Percentiles rank a stretch among this genome's conserved stretches.
Evolutionary conservation across 768 basidiomycete genomes (phyloP).

Genomic region (Lyophyllum shimeji): DNA sequence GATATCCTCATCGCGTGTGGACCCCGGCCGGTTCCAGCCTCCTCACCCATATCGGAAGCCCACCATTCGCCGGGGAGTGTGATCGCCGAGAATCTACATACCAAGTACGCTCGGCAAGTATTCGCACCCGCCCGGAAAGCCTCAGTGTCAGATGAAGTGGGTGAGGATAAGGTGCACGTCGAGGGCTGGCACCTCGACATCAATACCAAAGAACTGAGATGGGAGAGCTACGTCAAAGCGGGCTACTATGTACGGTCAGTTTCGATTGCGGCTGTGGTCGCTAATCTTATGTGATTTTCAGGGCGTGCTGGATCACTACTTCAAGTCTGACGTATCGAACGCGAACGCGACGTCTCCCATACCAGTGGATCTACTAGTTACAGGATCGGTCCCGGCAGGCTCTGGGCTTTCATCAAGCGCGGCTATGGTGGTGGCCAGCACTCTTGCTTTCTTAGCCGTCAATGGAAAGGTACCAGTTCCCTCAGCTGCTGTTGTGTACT

Average conservation of each 20-base stretch:
- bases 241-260: constrained; percentile 67
- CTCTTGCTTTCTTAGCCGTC: constrained; percentile 75
- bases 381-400: constrained; percentile 83
- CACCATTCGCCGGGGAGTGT: constrained; percentile 51
- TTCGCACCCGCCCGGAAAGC: constrained; percentile 53
- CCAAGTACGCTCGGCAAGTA: constrained; percentile 55
- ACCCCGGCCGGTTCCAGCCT: constrained; percentile 32
- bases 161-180: constrained; percentile 37
- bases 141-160: constrained; percentile 20
- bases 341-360: constrained; percentile 35
- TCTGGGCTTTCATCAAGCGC: constrained; percentile 87
- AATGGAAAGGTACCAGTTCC: constrained; percentile 59
- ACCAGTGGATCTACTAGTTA: constrained; percentile 73
- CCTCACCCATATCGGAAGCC: constrained; percentile 19
- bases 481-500: neutral
- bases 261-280: neutral
- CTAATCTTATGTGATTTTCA: constrained; percentile 18
- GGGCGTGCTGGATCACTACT: constrained; percentile 71
- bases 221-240: constrained; percentile 90
- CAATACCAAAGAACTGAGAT: constrained; percentile 63
- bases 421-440: constrained; percentile 88
- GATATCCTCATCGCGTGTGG: constrained; percentile 82
- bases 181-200: constrained; percentile 77
- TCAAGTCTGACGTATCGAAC: constrained; percentile 25
- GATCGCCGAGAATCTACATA: constrained; percentile 58